phyloP scores from a whole-genome alignment of 1,139 yeast species.

The Pichia sp. region DNA sequence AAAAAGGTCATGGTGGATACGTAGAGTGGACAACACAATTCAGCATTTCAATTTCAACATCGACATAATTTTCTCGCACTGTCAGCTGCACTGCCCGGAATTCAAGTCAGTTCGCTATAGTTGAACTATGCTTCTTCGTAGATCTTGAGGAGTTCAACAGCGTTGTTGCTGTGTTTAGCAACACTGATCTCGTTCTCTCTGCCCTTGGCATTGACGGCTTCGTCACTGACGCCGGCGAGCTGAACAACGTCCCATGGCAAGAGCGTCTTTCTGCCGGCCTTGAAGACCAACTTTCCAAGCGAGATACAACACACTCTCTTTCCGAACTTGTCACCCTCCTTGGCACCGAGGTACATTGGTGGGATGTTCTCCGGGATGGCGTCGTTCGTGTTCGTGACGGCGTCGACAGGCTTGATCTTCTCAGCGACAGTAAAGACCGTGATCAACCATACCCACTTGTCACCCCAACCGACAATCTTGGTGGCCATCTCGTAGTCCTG shows the following conservation, averaged over 20 bases:
- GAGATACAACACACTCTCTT: conserved; percentile 45
- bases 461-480: conserved; percentile 78
- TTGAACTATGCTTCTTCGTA: conserved; percentile 3
- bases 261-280: conserved; percentile 44
- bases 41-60: too few relatives aligned
- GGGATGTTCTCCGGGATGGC: conserved; percentile 7
- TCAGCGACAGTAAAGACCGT: conserved; percentile 46
- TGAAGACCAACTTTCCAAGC: conserved; percentile 78
- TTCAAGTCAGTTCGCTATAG: too few relatives aligned
- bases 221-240: background rate
- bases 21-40: too few relatives aligned
- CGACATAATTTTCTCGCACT: too few relatives aligned
- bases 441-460: conserved; percentile 77
- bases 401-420: conserved; percentile 2
- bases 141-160: conserved; percentile 7
- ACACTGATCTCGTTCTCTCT: background rate
- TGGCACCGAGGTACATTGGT: conserved; percentile 8
- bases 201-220: background rate
- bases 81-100: too few relatives aligned
- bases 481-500: conserved; percentile 55
- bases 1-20: too few relatives aligned
- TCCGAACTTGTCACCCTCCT: conserved; percentile 7
- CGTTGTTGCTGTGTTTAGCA: background rate
- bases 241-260: conserved; percentile 30
- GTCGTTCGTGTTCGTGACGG: background rate